Conservation (phyloP, 2,329 filamentous ascomycete species). For the Clarireedia monteithiana region DNA sequence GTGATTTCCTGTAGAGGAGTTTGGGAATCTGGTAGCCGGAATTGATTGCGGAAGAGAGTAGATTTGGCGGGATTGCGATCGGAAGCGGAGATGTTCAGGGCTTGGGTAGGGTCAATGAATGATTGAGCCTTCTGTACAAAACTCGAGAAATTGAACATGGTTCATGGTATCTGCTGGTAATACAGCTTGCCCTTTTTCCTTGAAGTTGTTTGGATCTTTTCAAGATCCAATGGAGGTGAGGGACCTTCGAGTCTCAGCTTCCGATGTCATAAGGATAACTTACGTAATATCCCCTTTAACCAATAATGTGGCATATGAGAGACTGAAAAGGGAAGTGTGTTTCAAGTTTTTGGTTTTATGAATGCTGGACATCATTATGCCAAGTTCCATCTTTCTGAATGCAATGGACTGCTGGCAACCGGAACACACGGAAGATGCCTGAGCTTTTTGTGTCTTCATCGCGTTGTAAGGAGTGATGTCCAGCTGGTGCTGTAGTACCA, state of each 20-base stretch:
- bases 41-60: conserved; percentile 89
- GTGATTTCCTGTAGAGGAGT: conserved; percentile 94
- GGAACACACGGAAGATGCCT: too few species aligned
- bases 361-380: background rate
- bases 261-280: conserved; percentile 8
- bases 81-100: conserved; percentile 62
- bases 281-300: background rate
- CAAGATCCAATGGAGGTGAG: conserved; percentile 5
- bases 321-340: background rate
- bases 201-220: background rate
- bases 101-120: conserved; percentile 82
- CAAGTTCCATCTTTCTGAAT: background rate
- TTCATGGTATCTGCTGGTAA: conserved; percentile 27
- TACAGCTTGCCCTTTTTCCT: conserved; percentile 3
- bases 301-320: background rate
- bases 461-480: too few species aligned
- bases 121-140: conserved; percentile 95
- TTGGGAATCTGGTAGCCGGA: conserved; percentile 87
- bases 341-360: background rate
- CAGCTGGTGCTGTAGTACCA: too few species aligned
- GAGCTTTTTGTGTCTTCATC: too few species aligned
- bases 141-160: conserved; percentile 61
- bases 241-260: conserved; percentile 8
- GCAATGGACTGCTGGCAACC: background rate
- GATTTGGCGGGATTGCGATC: conserved; percentile 85